Base-by-base conservation (phyloP, 805 yeast genomes). In the Schwanniomyces occidentalis region DNA sequence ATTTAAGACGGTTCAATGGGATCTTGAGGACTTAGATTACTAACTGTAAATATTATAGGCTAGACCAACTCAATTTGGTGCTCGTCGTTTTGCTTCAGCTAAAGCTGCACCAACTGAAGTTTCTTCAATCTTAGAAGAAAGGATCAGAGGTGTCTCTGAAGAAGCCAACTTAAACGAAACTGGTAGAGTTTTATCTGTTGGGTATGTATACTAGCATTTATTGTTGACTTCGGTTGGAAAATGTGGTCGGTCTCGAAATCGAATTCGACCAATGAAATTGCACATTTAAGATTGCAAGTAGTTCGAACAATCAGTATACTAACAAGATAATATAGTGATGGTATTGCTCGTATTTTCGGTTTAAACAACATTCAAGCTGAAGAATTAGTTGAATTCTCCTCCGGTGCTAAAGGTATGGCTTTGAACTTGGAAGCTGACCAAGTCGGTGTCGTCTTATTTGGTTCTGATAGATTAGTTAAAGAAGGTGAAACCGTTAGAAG, bases 321-420 rank as follows among this genome's bases (percentile, higher is more conserved):
- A 69, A 71, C 67, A 42, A 36, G 33, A 38, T 19, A 33, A 20
- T 49, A 10, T 61, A 81, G 99, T 85, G 99, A 93, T 75, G 99
- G 99, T 93, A 93, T 93, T 69, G 99, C 99, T 71, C 95, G 98
- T 82, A 96, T 93, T 65, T 93, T 86, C 77, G 99, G 99, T 77
- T 79, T 93, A 63, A 93, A 90, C 93, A 93, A 93, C 82, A 83
- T 89, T 74, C 98, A 91, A 81, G 99, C 99, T 67, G 99, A 93
- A 79, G 99, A 93, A 78, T 82, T 93, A 71, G 97, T 93, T 63
- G 99, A 93, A 78, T 95, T 93, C 78, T 78, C 96, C 45, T 88
- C 99, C 44, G 99, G 99, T 80, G 98, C 91, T 61, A 88, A 90
- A 76, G 99, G 99, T 85, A 93, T 93, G 99, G 98, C 99, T 65